Conservation (phyloP, 169 alveolate genomes). For the Eimeria sp. region DNA sequence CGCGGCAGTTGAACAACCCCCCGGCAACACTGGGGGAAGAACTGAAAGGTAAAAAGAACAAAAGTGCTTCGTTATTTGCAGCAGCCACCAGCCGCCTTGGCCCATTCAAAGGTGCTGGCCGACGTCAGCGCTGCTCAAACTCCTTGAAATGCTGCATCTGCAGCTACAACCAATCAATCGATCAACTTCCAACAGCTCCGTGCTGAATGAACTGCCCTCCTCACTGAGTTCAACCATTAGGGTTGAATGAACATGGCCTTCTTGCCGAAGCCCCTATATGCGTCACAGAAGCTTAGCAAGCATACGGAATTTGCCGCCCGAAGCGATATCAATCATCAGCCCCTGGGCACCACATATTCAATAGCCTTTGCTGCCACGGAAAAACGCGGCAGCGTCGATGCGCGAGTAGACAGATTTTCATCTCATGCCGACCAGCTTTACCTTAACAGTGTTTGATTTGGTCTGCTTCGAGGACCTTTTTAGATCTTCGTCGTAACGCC, state of each 20-base stretch:
- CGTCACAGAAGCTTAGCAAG: neutral
- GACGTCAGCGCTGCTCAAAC: conserved; percentile 11
- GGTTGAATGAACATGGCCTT: neutral
- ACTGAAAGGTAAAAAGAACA: neutral
- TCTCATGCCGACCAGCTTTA: neutral
- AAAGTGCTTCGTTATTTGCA: neutral
- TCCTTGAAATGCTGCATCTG: neutral
- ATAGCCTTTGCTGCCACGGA: neutral
- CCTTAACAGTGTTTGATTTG: neutral
- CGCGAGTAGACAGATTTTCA: neutral
- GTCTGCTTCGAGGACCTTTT: neutral
- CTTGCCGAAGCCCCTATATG: neutral
- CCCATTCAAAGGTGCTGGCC: conserved; percentile 7
- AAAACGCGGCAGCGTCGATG: neutral
- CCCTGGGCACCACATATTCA: neutral
- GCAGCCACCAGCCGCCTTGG: neutral
- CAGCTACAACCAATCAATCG: neutral
- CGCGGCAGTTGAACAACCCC: neutral
- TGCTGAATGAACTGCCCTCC: conserved; percentile 2
- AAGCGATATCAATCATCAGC: neutral
- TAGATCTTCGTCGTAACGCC: neutral
- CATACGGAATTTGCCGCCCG: neutral
- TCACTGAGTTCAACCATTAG: neutral
- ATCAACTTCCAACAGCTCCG: neutral
- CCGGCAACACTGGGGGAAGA: neutral